These are phyloP conservation scores for Trematosphaeria pertusa DNA, from an alignment of 2,329 filamentous ascomycete species.

Conservation along the genomic window DNA sequence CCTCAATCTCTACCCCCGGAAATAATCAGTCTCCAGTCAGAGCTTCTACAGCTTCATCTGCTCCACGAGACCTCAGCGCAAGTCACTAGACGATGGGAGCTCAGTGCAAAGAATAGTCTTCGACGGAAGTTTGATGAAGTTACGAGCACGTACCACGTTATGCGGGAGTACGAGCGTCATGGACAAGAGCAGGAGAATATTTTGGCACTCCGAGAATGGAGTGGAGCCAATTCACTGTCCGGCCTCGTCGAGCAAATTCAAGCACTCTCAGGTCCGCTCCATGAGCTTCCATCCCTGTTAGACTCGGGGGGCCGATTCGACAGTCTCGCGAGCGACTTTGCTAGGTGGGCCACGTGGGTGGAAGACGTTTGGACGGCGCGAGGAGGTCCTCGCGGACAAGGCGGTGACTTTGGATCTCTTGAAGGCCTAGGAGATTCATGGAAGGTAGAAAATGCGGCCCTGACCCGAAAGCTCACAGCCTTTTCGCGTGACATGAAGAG, in stretches of 20 bases:
- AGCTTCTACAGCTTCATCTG: conserved; percentile 48
- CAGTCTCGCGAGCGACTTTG: conserved; percentile 38
- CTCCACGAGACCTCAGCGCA: conserved; percentile 37
- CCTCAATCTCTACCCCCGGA: conserved; percentile 35
- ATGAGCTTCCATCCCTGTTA: conserved; percentile 44
- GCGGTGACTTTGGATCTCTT: conserved; percentile 24
- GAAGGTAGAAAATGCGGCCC: conserved; percentile 41
- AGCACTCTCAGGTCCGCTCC: conserved; percentile 42
- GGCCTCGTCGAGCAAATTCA: conserved; percentile 45
- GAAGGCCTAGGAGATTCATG: conserved; percentile 43
- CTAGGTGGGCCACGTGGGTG: conserved; percentile 40
- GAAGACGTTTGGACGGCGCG: conserved; percentile 35
- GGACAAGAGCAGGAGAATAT: conserved; percentile 47
- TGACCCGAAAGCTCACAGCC: conserved; percentile 43
- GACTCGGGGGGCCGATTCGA: conserved; percentile 42
- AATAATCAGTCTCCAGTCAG: conserved; percentile 41
- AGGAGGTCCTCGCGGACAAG: conserved; percentile 8
- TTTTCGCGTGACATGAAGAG: conserved; percentile 41
- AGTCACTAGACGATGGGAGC: conserved; percentile 38
- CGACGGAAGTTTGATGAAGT: conserved; percentile 46
- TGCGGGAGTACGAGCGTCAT: conserved; percentile 46
- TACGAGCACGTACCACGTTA: conserved; percentile 40
- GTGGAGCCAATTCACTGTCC: conserved; percentile 28
- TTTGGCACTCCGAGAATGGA: conserved; percentile 45
- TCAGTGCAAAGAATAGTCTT: conserved; percentile 39